Evolutionary conservation across 2,329 filamentous ascomycete species (phyloP), one percentile per base, ranked within the genome.

Genomic region (Ascochyta fabae): DNA sequence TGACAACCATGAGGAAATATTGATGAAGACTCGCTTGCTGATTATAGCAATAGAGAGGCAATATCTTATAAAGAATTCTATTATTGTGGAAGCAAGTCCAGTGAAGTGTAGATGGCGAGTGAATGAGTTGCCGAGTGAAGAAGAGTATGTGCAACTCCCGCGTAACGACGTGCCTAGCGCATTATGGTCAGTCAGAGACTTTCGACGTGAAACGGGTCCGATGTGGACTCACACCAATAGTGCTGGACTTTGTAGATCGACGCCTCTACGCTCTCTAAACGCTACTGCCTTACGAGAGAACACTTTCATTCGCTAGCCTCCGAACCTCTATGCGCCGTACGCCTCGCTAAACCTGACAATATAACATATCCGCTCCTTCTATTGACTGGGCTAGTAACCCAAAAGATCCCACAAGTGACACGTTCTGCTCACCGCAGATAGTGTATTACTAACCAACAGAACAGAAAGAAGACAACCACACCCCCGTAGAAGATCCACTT

Each of bases 401-500:
- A 34, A 16, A 55, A 47, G 8, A 29, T 27, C 15, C 8, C 16
- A 15, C 19, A 22, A 22, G 7, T 24, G 12, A 13, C 9, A 26
- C 15, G 3, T 15, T 19, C 33, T 16, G 38, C 42, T 66, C 56
- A 70, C 33, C 91, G 81, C 77, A 99, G 75, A 73, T 86, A 98
- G 77, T 93, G 90, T 71, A 99, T 73, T 52, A 96, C 92, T 61
- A 95, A 78, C 87, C 92, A 98, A 76, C 94, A 96, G 73, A 99
- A 99, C 34, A 85, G 72, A 68, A 98, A 90, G 76, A 99, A 99
- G 33, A 95, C 77, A 5, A 96, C 77, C 3, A 94, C 92, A 0
- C 95, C 92, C 0, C 81, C 89, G 83, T 90, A 90, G 75, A 99
- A 99, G 33, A 99, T 96, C 92, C 93, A 98, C 78, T 97, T 98